Conservation (phyloP, 2,329 filamentous ascomycete genomes). For the Pseudopithomyces maydicus region DNA sequence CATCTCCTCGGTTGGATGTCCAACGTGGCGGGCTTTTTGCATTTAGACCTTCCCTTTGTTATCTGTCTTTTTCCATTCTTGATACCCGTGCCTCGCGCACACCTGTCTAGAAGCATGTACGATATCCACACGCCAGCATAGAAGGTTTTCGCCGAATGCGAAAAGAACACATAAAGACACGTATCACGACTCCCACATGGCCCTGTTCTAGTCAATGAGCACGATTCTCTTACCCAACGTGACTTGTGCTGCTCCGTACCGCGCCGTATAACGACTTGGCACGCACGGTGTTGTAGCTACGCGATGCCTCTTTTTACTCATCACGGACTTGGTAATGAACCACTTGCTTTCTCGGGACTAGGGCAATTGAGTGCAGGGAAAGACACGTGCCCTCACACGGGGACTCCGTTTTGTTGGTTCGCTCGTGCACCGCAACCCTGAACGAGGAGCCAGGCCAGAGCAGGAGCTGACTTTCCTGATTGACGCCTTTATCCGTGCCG, state of each 20-base stretch:
- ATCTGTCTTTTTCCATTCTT: conserved; percentile 10
- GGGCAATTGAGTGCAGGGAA: not conserved
- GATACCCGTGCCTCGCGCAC: conserved; percentile 19
- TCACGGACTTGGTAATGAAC: not conserved
- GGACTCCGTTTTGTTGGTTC: conserved; percentile 4
- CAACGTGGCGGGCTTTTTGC: conserved; percentile 3
- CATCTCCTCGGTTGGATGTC: conserved; percentile 1
- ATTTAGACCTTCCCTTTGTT: conserved; percentile 11
- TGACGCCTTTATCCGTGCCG: conserved; percentile 5
- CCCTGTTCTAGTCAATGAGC: not conserved
- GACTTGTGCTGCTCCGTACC: not conserved
- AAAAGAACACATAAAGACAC: conserved; percentile 11
- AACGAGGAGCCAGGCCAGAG: not conserved
- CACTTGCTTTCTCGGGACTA: conserved; percentile 1
- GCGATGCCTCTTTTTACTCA: not conserved
- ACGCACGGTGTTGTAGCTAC: not conserved
- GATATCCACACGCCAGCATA: conserved; percentile 9
- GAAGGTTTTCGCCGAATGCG: not conserved
- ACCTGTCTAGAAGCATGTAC: conserved; percentile 16
- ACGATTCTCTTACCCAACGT: not conserved
- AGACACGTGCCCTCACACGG: not conserved
- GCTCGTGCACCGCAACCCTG: not conserved
- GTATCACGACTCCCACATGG: conserved; percentile 12
- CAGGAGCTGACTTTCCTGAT: conserved; percentile 1
- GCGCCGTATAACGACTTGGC: not conserved